These are phyloP conservation scores for Polytrichum formosum DNA, from an alignment of 225 moss, liverwort and hornwort species.

Conservation along the genomic window DNA sequence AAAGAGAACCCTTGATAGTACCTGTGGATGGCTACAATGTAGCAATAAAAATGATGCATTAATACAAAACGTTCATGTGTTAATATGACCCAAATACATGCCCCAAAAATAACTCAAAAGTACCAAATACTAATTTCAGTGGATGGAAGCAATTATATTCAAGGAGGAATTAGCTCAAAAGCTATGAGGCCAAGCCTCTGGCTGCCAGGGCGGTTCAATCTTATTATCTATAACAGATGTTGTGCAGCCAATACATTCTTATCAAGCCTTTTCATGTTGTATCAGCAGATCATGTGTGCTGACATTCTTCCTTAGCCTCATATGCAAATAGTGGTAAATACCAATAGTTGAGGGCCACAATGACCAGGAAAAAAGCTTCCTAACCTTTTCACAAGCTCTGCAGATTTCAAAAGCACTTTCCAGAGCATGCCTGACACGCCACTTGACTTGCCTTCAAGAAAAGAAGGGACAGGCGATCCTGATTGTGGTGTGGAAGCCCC, in stretches of 20 bases:
- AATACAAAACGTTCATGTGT: too few relatives aligned
- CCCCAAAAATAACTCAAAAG: background rate
- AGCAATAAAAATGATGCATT: constrained; percentile 4
- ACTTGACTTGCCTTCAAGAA: constrained; percentile 12
- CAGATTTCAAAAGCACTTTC: constrained; percentile 57
- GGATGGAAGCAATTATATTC: background rate
- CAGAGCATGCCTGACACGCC: constrained; percentile 73
- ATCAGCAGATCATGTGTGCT: too few relatives aligned
- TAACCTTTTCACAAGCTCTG: constrained; percentile 60
- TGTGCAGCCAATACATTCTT: too few relatives aligned
- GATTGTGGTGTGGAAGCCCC: constrained; percentile 20
- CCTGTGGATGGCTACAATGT: constrained; percentile 63
- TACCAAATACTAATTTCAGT: background rate
- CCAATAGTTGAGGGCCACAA: too few relatives aligned
- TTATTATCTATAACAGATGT: too few relatives aligned
- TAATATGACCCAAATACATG: too few relatives aligned
- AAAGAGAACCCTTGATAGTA: constrained; percentile 74
- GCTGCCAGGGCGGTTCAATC: too few relatives aligned
- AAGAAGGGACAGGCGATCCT: constrained; percentile 23
- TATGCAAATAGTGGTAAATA: too few relatives aligned
- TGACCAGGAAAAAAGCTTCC: constrained; percentile 3
- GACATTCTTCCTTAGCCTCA: too few relatives aligned
- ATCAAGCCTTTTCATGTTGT: too few relatives aligned
- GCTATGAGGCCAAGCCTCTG: too few relatives aligned
- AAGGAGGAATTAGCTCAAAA: too few relatives aligned